Evolutionary conservation across 345 rosid species (phyloP).

Genomic region (Lepidium sativum): DNA sequence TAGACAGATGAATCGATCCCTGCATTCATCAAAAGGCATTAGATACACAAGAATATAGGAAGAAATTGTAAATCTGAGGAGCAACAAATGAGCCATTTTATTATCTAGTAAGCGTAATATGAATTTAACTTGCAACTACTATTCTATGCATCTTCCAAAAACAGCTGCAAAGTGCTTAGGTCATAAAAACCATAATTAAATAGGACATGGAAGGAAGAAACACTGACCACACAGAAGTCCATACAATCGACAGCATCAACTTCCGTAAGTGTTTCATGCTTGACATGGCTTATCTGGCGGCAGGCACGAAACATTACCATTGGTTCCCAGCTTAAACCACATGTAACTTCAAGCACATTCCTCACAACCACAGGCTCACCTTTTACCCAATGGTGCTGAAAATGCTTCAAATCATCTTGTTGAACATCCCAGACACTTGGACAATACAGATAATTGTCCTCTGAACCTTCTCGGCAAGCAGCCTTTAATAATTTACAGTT

Average conservation of each 20-base stretch:
- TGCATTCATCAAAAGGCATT: slow-evolving; percentile 26
- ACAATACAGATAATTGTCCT: slow-evolving; percentile 54
- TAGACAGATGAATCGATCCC: slow-evolving; percentile 38
- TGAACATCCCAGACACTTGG: slow-evolving; percentile 41
- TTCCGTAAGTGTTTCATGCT: slow-evolving; percentile 30
- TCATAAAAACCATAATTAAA: not conserved
- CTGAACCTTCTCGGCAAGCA: slow-evolving; percentile 42
- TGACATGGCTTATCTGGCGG: slow-evolving; percentile 34
- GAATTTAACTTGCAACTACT: not conserved
- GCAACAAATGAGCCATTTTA: not conserved
- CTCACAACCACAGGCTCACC: slow-evolving; percentile 70
- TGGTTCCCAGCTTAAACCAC: slow-evolving; percentile 86
- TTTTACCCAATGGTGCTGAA: slow-evolving; percentile 64
- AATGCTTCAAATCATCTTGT: slow-evolving; percentile 45
- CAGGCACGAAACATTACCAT: slow-evolving; percentile 75
- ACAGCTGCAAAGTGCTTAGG: not conserved
- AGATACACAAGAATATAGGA: not conserved
- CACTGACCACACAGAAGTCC: slow-evolving; percentile 39
- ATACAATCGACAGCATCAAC: slow-evolving; percentile 58
- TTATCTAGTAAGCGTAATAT: not conserved
- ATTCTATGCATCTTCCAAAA: not conserved
- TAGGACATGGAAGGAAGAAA: not conserved
- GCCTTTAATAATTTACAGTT: slow-evolving; percentile 36
- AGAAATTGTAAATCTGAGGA: not conserved
- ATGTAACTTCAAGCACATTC: slow-evolving; percentile 44